Percentiles rank a stretch among this genome's conserved stretches.
phyloP scores from a whole-genome alignment of 208 protist genomes.

The Phytomonas serpens region DNA sequence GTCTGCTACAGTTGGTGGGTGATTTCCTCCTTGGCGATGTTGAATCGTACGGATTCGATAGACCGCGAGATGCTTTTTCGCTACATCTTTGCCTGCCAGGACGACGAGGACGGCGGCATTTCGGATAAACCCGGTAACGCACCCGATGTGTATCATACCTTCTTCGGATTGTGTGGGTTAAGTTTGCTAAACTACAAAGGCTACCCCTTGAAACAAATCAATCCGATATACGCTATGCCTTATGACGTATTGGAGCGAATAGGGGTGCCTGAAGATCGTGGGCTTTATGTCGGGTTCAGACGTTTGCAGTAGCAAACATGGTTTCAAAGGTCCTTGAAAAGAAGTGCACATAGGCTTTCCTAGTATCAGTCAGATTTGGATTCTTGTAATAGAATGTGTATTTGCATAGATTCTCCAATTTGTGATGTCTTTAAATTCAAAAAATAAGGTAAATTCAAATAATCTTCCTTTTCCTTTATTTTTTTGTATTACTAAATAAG shows the following conservation, averaged over 20 bases:
- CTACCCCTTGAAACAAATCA: constrained; percentile 59
- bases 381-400: not conserved
- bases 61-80: constrained; percentile 80
- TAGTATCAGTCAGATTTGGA: not conserved
- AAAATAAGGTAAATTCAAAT: not conserved
- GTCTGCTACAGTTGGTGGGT: constrained; percentile 99
- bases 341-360: not conserved
- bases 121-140: constrained; percentile 97
- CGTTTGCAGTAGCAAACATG: not conserved
- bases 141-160: constrained; percentile 99
- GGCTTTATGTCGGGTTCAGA: constrained; percentile 36
- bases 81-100: constrained; percentile 96
- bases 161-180: constrained; percentile 97
- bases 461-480: not conserved
- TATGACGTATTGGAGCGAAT: constrained; percentile 67
- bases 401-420: not conserved
- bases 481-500: not conserved
- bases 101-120: constrained; percentile 96
- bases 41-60: constrained; percentile 94
- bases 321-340: not conserved
- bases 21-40: constrained; percentile 91
- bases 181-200: constrained; percentile 87
- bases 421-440: not conserved
- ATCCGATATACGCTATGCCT: constrained; percentile 87
- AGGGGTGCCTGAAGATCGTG: constrained; percentile 39